These are phyloP conservation scores for Penicillium nordicum DNA, from an alignment of 2,329 filamentous ascomycete species.

Conservation along the genomic window DNA sequence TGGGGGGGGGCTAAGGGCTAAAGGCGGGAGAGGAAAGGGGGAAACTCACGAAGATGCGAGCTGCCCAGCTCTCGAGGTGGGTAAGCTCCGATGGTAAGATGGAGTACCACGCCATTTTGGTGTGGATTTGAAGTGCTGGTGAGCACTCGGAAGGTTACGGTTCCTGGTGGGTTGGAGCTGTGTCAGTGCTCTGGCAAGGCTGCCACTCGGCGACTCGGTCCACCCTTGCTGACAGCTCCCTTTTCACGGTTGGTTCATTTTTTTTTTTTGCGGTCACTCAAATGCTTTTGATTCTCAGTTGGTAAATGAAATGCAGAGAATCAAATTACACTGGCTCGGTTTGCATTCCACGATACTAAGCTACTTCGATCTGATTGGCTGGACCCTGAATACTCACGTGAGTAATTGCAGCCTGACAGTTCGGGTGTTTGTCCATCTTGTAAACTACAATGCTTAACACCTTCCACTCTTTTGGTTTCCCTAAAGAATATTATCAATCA, in stretches of 20 bases:
- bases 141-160: conserved; percentile 3
- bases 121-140: neutral
- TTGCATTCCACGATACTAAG: neutral
- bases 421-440: neutral
- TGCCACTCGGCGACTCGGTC: neutral
- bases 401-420: neutral
- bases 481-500: neutral
- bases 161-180: conserved; percentile 8
- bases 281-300: neutral
- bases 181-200: neutral
- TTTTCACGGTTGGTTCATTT: neutral
- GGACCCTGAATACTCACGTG: neutral
- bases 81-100: conserved; percentile 59
- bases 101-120: conserved; percentile 62
- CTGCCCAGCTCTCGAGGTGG: conserved; percentile 60
- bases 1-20: neutral
- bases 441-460: neutral
- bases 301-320: neutral
- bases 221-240: neutral
- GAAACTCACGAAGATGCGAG: conserved; percentile 59
- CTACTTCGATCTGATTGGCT: neutral
- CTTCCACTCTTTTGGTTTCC: neutral
- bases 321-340: neutral
- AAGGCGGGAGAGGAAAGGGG: neutral
- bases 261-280: neutral